A percentile compares a stretch with the other conserved stretches of the same genome.
Conservation (phyloP, 768 basidiomycete species). For the Psilocybe tampanensis region DNA sequence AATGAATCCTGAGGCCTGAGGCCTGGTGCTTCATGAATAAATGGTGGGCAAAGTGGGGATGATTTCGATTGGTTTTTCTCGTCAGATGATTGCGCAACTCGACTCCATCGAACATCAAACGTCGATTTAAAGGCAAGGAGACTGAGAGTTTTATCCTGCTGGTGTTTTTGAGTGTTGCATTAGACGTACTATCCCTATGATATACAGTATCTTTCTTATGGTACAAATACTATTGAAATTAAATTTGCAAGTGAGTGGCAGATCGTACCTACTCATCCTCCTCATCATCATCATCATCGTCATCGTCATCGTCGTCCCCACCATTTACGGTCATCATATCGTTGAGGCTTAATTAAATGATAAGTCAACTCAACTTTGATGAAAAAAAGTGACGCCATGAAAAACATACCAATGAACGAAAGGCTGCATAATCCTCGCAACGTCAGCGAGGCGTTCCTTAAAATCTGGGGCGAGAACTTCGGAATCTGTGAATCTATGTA, state of each 20-base stretch:
- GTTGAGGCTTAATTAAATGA: conserved; percentile 51
- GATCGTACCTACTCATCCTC: not conserved
- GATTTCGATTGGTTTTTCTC: too few relatives aligned
- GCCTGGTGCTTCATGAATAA: too few relatives aligned
- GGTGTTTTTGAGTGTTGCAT: too few relatives aligned
- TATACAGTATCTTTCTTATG: too few relatives aligned
- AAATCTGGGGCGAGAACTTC: conserved; percentile 73
- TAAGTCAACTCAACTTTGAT: not conserved
- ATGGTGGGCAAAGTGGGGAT: too few relatives aligned
- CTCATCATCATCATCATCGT: conserved; percentile 21
- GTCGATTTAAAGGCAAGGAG: too few relatives aligned
- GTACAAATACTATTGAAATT: not conserved
- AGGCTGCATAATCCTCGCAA: conserved; percentile 62
- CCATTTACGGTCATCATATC: conserved; percentile 66
- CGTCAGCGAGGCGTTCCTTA: conserved; percentile 56
- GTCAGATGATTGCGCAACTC: too few relatives aligned
- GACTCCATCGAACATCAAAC: too few relatives aligned
- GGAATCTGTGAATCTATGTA: conserved; percentile 67
- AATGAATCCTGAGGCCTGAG: too few relatives aligned
- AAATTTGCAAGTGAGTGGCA: not conserved
- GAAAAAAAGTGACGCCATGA: not conserved
- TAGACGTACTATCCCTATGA: too few relatives aligned
- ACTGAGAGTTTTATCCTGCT: too few relatives aligned
- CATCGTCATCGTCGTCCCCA: conserved; percentile 30
- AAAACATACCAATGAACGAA: conserved; percentile 75